phyloP scores from a whole-genome alignment of 2,329 filamentous ascomycete genomes.

The Aspergillus sp. region DNA sequence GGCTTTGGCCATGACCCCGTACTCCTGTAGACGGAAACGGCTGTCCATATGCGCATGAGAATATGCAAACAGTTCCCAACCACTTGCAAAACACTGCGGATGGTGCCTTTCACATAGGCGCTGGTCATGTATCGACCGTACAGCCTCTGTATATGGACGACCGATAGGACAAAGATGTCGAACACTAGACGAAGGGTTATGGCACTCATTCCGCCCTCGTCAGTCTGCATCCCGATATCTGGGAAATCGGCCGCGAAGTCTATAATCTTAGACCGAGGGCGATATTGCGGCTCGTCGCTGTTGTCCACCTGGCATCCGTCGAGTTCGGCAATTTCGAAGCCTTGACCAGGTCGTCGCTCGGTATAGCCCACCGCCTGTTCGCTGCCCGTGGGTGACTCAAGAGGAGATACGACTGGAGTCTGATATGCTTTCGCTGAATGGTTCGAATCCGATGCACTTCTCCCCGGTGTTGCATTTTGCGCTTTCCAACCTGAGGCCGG shows the following conservation, averaged over 20 bases:
- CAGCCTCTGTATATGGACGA: slow-evolving; percentile 18
- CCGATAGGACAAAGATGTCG: slow-evolving; percentile 20
- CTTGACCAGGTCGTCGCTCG: slow-evolving; percentile 4
- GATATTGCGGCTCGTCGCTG: slow-evolving; percentile 8
- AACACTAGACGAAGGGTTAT: slow-evolving; percentile 21
- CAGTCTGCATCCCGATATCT: slow-evolving; percentile 2
- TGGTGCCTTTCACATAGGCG: slow-evolving; percentile 15
- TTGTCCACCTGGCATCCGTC: slow-evolving; percentile 25
- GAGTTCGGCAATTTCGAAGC: slow-evolving; percentile 25
- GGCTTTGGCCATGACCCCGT: slow-evolving; percentile 23
- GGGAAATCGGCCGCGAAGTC: slow-evolving; percentile 9
- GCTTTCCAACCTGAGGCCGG: slow-evolving; percentile 3
- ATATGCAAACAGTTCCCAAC: slow-evolving; percentile 22
- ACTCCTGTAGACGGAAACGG: slow-evolving; percentile 21
- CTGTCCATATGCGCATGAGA: slow-evolving; percentile 14
- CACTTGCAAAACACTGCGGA: slow-evolving; percentile 21
- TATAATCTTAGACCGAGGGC: slow-evolving; percentile 15
- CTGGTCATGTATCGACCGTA: slow-evolving; percentile 14
- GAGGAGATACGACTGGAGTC: slow-evolving; percentile 1
- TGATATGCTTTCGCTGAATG: slow-evolving; percentile 1
- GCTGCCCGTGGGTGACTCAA: slow-evolving; percentile 1
- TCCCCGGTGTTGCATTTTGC: slow-evolving; percentile 2
- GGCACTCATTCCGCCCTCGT: slow-evolving; percentile 10
- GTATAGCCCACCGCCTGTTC: slow-evolving; percentile 2
- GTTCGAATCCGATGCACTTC: slow-evolving; percentile 5